These are phyloP conservation scores for Phoenix dactylifera DNA, from an alignment of 176 grass and related monocot genomes.

Conservation along the genomic window DNA sequence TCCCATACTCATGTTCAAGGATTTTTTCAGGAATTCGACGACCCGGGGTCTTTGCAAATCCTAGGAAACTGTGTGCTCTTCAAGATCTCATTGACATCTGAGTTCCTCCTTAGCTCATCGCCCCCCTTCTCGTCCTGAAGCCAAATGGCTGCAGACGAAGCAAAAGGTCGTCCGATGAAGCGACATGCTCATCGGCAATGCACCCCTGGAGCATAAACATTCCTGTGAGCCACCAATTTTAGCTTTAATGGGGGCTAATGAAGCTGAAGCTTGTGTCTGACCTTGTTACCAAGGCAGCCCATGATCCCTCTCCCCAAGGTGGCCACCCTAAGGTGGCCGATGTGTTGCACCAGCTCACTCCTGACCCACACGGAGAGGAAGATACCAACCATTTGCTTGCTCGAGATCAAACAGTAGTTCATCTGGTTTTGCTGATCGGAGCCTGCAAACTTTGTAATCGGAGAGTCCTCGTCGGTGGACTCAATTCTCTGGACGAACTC, in stretches of 20 bases:
- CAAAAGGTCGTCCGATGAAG: slow-evolving; percentile 64
- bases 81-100: slow-evolving; percentile 86
- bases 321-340: slow-evolving; percentile 64
- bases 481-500: slow-evolving; percentile 72
- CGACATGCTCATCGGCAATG: slow-evolving; percentile 87
- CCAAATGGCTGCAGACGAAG: slow-evolving; percentile 91
- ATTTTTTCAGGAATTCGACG: slow-evolving; percentile 52
- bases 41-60: slow-evolving; percentile 41
- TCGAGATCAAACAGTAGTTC: slow-evolving; percentile 67
- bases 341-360: slow-evolving; percentile 65
- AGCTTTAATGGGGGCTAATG: too few relatives aligned
- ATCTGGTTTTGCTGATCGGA: slow-evolving; percentile 1
- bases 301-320: slow-evolving; percentile 77
- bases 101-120: slow-evolving; percentile 72
- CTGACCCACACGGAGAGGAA: slow-evolving; percentile 88
- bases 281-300: slow-evolving; percentile 89
- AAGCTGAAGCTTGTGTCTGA: not conserved
- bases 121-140: slow-evolving; percentile 95
- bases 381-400: slow-evolving; percentile 92
- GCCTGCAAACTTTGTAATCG: not conserved
- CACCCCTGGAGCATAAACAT: slow-evolving; percentile 41
- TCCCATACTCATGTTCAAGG: slow-evolving; percentile 73
- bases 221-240: too few relatives aligned
- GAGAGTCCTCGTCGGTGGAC: slow-evolving; percentile 13
- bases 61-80: slow-evolving; percentile 80